Percentiles rank a stretch among this genome's conserved stretches.
Conservation (phyloP, 345 rosid genomes). For the Eucalyptus pumila region DNA sequence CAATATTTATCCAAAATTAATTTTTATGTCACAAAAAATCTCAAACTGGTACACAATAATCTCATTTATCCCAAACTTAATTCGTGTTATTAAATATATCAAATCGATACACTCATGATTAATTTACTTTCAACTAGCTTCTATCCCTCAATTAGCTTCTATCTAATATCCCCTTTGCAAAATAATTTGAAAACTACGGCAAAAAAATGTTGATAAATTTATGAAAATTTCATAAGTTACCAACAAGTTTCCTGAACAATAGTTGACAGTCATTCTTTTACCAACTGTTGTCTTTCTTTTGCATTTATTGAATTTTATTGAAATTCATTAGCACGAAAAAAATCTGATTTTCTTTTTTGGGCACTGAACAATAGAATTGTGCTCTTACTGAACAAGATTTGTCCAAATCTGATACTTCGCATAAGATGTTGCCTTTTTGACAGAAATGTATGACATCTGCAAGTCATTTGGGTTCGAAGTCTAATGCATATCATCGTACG, state of each 20-base stretch:
- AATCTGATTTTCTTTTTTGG: background rate
- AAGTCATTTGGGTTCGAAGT: background rate
- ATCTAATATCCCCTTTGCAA: background rate
- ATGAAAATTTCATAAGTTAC: background rate
- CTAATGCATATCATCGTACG: background rate
- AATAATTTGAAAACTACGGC: background rate
- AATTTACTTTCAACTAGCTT: background rate
- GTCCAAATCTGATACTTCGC: background rate
- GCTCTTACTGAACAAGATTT: background rate
- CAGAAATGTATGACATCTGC: background rate
- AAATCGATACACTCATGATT: background rate
- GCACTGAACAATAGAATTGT: background rate
- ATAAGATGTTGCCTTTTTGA: background rate
- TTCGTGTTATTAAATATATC: background rate
- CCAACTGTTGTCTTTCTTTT: background rate
- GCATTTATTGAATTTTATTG: background rate
- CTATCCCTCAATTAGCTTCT: background rate
- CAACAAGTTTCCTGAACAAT: background rate
- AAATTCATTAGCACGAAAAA: background rate
- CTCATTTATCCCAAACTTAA: background rate
- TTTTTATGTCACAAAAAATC: background rate
- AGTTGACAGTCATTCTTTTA: background rate
- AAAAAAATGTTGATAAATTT: background rate
- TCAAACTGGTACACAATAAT: background rate
- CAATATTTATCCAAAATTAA: background rate